Percentiles rank a stretch among this genome's conserved stretches.
phyloP scores from a whole-genome alignment of 148 eudicot species.

The Vaccinium corymbosum region DNA sequence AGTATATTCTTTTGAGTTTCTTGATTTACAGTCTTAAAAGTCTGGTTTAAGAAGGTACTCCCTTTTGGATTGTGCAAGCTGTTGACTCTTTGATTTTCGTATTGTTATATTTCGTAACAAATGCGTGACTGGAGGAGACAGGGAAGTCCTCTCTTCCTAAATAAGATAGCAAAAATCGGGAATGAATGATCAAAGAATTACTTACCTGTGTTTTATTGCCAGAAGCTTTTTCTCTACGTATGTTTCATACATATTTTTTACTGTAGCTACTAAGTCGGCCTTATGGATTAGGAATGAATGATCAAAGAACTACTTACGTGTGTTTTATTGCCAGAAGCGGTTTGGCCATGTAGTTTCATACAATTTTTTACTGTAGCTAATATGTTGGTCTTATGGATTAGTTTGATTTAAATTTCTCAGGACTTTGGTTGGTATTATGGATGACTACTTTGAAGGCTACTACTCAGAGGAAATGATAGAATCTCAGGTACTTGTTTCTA shows the following conservation, averaged over 20 bases:
- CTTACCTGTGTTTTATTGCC: background rate
- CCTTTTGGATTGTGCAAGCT: background rate
- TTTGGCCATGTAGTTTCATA: background rate
- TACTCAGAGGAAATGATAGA: constrained; percentile 89
- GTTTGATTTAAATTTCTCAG: constrained; percentile 38
- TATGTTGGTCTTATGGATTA: constrained; percentile 12
- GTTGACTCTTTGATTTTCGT: background rate
- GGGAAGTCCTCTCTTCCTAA: constrained; percentile 12
- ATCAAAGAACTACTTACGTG: background rate
- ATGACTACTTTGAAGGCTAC: constrained; percentile 85
- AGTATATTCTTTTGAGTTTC: background rate
- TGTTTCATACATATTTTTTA: background rate
- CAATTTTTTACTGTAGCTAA: background rate
- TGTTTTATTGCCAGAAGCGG: background rate
- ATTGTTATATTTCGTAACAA: background rate
- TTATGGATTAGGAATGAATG: background rate
- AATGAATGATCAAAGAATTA: background rate
- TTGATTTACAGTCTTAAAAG: background rate
- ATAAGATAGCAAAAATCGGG: background rate
- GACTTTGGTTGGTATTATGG: constrained; percentile 78
- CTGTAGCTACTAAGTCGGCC: constrained; percentile 5
- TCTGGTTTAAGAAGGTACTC: background rate
- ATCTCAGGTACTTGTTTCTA: constrained; percentile 60
- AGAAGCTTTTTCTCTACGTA: background rate
- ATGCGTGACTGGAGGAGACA: background rate